Base-by-base conservation (phyloP, 106 monocot genomes). In the Dactylorhiza incarnata region DNA sequence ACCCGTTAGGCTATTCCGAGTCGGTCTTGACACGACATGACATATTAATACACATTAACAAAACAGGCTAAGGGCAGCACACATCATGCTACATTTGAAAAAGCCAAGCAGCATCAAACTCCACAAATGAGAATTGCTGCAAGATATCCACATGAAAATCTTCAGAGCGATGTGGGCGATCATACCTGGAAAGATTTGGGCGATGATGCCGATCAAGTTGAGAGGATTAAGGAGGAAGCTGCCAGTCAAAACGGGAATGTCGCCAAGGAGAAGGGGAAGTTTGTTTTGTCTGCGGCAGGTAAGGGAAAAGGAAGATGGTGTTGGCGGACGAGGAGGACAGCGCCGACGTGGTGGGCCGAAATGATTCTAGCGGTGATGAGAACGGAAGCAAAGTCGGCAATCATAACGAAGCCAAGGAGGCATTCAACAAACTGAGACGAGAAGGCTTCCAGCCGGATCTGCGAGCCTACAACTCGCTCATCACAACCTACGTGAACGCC, bases 391-490 rank as follows among this genome's bases (percentile, higher is more conserved):
- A 86, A 51, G 49, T 78, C 7, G 96, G 93, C 9, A 81, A 89
- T 69, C 82, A 89, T 22, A 85, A 87, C 7, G 80, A 78, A 48
- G 84, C 93, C 12, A 79, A 86, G 71, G 76, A 84, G 23, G 84
- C 87, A 11, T 97, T 93, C 61, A 79, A 89, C 16, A 82, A 50
- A 66, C 65, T 94, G 58, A 78, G 16, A 45, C 81, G 69, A 51
- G 78, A 85, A 45, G 87, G 83, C 47, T 91, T 94, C 83, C 82
- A 83, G 49, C 83, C 86, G 17, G 80, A 94, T 58, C 14, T 91
- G 24, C 86, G 85, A 48, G 49, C 78, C 5, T 97, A 91, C 82
- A 82, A 44, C 49, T 87, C 89, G 25, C 87, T 97, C 87, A 89
- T 94, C 46, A 83, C 63, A 3, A 87, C 93, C 15, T 87, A 91